Percentiles rank a stretch among this genome's conserved stretches.
phyloP scores from a whole-genome alignment of 805 yeast species.

The Saccharomycopsis synnaedendra region DNA sequence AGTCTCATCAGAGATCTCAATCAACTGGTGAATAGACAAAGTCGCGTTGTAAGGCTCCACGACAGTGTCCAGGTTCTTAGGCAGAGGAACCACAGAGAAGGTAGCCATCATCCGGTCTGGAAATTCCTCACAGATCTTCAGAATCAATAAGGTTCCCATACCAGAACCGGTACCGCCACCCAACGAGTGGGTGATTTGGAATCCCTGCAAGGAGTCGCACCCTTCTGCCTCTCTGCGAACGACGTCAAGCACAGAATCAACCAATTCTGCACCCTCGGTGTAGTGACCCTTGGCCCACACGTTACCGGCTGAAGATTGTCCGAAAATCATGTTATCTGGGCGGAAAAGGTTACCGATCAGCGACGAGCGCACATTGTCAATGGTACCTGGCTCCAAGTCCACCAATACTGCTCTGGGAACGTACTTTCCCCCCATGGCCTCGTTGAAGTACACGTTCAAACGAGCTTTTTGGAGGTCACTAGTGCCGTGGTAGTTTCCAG shows the following conservation, averaged over 20 bases:
- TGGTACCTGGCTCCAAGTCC: constrained; percentile 91
- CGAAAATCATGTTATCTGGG: constrained; percentile 84
- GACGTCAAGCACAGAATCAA: constrained; percentile 80
- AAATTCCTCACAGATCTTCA: constrained; percentile 82
- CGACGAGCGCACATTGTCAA: constrained; percentile 73
- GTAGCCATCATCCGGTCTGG: constrained; percentile 96
- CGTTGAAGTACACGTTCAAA: constrained; percentile 78
- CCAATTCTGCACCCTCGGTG: constrained; percentile 93
- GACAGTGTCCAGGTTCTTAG: constrained; percentile 85
- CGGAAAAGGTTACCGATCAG: constrained; percentile 78
- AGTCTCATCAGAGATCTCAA: constrained; percentile 85
- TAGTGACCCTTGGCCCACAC: constrained; percentile 97
- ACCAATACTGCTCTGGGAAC: constrained; percentile 91
- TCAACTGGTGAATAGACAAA: constrained; percentile 80
- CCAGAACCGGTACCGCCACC: constrained; percentile 98
- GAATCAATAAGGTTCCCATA: constrained; percentile 82
- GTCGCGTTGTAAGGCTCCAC: constrained; percentile 94
- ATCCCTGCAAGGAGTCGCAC: constrained; percentile 88
- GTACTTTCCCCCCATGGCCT: constrained; percentile 78
- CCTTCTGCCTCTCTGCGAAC: constrained; percentile 91
- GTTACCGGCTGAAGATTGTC: constrained; percentile 89
- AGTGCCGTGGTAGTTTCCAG: constrained; percentile 60
- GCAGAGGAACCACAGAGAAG: constrained; percentile 86
- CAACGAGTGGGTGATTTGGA: constrained; percentile 75
- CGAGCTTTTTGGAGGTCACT: constrained; percentile 42